Evolutionary conservation across 1,284 basidiomycete species (phyloP), one percentile per base, ranked within the genome.

Genomic region (Malassezia sympodialis): DNA sequence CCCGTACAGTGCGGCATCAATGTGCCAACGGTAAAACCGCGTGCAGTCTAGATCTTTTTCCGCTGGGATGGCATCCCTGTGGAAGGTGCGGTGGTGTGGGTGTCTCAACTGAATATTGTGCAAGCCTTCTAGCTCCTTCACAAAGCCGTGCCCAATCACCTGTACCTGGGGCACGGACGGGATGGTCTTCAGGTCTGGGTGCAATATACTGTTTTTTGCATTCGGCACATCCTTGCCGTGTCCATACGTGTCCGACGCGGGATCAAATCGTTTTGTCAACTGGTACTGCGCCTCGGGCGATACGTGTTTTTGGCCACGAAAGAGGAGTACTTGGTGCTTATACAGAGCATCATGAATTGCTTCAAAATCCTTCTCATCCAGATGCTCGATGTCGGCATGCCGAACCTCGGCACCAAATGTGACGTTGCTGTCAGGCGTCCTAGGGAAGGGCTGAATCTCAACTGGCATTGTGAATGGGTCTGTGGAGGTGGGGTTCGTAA

Each of bases 1-100:
- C 59, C 87, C 83, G 75, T 93, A 94, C 24, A 93, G 77, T 0
- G 90, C 90, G 1, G 90, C 90, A 67, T 94, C 90, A 75, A 93
- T 91, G 76, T 93, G 89, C 77, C 77, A 69, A 65, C 59, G 52
- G 40, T 90, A 90, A 79, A 88, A 91, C 27, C 89, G 82, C 15
- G 89, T 91, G 40, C 79, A 76, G 24, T 87, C 87, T 50, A 81
- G 80, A 10, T 77, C 81, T 65, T 87, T 85, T 60, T 93, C 88
- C 64, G 85, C 86, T 2, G 81, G 79, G 2, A 83, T 83, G 26
- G 90, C 80, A n/a, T 77, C 77, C 30, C 84, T 88, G 79, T 94
- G 90, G 77, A 94, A 94, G 1, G 86, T 87, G 37, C 79, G 83
- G 76, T 94, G 90, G 48, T 83, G 84, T 1, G 89, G 90, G 76